Evolutionary conservation across 2,329 filamentous ascomycete species (phyloP), one percentile per base, ranked within the genome.

Genomic region (Fusarium bulbicola): DNA sequence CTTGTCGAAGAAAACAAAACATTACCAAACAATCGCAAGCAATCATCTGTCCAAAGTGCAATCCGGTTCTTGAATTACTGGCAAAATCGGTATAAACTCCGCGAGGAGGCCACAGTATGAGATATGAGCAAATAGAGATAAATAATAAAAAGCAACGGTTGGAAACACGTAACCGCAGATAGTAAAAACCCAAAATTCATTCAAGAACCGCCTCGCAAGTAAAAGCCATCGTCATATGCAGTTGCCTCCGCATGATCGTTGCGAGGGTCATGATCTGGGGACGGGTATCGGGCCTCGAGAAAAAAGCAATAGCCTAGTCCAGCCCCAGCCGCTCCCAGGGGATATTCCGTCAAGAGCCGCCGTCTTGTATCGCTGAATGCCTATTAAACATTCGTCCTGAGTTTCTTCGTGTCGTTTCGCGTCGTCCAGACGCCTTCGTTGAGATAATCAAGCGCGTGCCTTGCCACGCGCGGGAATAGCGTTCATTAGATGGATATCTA

Each of bases 401-500:
- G 75, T 62, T 62, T 62, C 65, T 67, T 77, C 58, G 60, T 76
- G 62, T 78, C 76, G 54, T 78, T 73, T 64, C 61, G 69, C 74
- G 72, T 61, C 74, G 26, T 76, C 61, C 59, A 74, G 70, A 74
- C 74, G 75, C 73, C 63, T 61, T 74, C 63, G 58, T 75, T 57
- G 69, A 68, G 58, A 66, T 69, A 72, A 70, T 65, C 71, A 68
- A 68, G 46, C 63, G 64, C 66, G 59, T 60, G 43, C 42, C 34
- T 68, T 24, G 43, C n/a, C 54, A 46, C 56, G 57, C 57, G 59
- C 49, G 57, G 52, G 57, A 39, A 49, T 62, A 61, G 64, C 60
- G 40, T 72, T 68, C 24, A 34, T 57, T 68, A 68, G 65, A 69
- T 60, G 54, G 40, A 59, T 62, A 73, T 81, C 82, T 88, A 94